These are phyloP conservation scores for Phycomyces blakesleeanus DNA, from an alignment of 192 early-diverging fungal genomes.

Conservation along the genomic window DNA sequence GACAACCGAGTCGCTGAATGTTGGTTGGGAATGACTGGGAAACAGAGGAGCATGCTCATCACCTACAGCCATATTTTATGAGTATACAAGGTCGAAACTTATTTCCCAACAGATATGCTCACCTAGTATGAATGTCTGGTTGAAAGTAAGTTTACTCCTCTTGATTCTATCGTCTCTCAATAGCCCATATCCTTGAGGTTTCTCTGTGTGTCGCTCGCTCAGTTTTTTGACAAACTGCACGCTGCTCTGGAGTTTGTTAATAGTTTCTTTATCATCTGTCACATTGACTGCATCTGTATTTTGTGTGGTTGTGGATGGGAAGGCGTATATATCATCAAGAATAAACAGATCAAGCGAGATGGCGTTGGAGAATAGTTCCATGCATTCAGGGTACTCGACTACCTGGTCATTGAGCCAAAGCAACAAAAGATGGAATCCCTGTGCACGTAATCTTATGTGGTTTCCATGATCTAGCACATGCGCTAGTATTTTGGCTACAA, in stretches of 20 bases:
- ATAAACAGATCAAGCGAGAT: slow-evolving; percentile 58
- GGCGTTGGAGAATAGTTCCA: slow-evolving; percentile 60
- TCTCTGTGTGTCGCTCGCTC: slow-evolving; percentile 21
- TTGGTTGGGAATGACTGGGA: slow-evolving; percentile 54
- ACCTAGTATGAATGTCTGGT: slow-evolving; percentile 22
- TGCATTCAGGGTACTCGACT: slow-evolving; percentile 53
- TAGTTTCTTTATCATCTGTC: slow-evolving; percentile 10
- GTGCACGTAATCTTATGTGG: slow-evolving; percentile 61
- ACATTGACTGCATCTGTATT: neutral
- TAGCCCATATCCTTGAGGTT: slow-evolving; percentile 9
- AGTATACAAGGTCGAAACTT: too few species aligned
- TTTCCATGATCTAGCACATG: slow-evolving; percentile 63
- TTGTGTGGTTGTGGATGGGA: slow-evolving; percentile 24
- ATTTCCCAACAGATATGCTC: neutral
- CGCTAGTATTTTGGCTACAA: slow-evolving; percentile 58
- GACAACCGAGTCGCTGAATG: slow-evolving; percentile 48
- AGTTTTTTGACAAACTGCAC: slow-evolving; percentile 33
- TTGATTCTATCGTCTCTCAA: slow-evolving; percentile 25
- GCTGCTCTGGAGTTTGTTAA: slow-evolving; percentile 15
- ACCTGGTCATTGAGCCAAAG: slow-evolving; percentile 69
- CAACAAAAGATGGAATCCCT: slow-evolving; percentile 72
- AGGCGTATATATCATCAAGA: slow-evolving; percentile 38
- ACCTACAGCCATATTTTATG: neutral
- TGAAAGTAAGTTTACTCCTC: slow-evolving; percentile 3
- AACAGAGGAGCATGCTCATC: slow-evolving; percentile 52